phyloP scores from a whole-genome alignment of 2,329 filamentous ascomycete genomes.

The Lecanosticta acicola region DNA sequence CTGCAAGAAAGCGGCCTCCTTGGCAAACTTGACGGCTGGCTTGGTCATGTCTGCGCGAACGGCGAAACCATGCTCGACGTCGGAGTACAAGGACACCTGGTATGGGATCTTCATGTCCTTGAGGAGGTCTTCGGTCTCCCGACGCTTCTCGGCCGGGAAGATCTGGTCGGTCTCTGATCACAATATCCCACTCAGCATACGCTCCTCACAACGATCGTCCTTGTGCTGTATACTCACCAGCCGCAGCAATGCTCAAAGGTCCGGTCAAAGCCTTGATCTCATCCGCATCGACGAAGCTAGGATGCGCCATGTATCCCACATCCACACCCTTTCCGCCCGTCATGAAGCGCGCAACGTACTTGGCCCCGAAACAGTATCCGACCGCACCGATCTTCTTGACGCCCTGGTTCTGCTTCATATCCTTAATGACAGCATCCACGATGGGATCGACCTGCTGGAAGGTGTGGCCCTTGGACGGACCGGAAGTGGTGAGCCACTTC shows the following conservation, averaged over 20 bases:
- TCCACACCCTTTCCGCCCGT: slow-evolving; percentile 52
- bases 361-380: slow-evolving; percentile 47
- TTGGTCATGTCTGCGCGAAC: slow-evolving; percentile 60
- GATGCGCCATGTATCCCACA: slow-evolving; percentile 69
- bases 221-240: slow-evolving; percentile 38
- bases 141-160: slow-evolving; percentile 53
- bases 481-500: slow-evolving; percentile 42
- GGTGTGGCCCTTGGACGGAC: slow-evolving; percentile 36
- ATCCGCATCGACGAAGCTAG: slow-evolving; percentile 61
- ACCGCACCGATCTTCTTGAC: slow-evolving; percentile 44
- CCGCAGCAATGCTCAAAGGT: slow-evolving; percentile 58
- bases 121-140: slow-evolving; percentile 56
- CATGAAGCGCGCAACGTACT: slow-evolving; percentile 59
- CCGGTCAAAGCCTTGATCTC: slow-evolving; percentile 55
- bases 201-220: too few species aligned
- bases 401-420: slow-evolving; percentile 46
- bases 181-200: background rate
- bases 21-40: slow-evolving; percentile 59
- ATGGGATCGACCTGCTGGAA: slow-evolving; percentile 48
- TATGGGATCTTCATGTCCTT: slow-evolving; percentile 52
- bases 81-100: slow-evolving; percentile 71
- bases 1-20: slow-evolving; percentile 76
- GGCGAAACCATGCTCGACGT: slow-evolving; percentile 68
- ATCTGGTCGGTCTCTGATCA: slow-evolving; percentile 56
- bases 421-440: slow-evolving; percentile 43